Evolutionary conservation across 2,329 filamentous ascomycete species (phyloP).

Genomic region (Xylaria sp.): DNA sequence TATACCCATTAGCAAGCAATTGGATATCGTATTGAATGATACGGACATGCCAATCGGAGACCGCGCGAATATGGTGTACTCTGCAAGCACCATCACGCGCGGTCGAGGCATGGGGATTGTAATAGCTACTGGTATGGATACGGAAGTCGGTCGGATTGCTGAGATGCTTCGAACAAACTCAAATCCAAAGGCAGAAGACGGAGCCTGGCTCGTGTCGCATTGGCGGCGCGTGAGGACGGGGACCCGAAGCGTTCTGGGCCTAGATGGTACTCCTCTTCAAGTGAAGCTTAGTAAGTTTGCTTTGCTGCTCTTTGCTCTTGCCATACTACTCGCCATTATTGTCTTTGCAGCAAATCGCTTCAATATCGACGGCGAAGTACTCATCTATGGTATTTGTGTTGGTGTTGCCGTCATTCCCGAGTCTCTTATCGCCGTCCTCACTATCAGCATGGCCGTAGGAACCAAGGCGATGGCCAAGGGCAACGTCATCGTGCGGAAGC

Average conservation of each 20-base stretch:
- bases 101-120: conserved; percentile 77
- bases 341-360: conserved; percentile 70
- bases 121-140: conserved; percentile 76
- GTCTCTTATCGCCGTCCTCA: conserved; percentile 70
- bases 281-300: conserved; percentile 88
- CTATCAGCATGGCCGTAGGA: conserved; percentile 70
- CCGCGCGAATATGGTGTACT: conserved; percentile 76
- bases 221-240: conserved; percentile 57
- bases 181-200: conserved; percentile 60
- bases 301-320: conserved; percentile 80
- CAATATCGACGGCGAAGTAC: conserved; percentile 64
- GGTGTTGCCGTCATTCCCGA: conserved; percentile 65
- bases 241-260: conserved; percentile 66
- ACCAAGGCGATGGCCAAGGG: conserved; percentile 66
- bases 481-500: conserved; percentile 68
- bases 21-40: conserved; percentile 65
- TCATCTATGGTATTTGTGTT: conserved; percentile 64
- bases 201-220: conserved; percentile 56
- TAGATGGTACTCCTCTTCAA: conserved; percentile 84
- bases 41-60: conserved; percentile 72
- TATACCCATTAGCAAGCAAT: conserved; percentile 73
- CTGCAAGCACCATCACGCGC: conserved; percentile 76
- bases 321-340: conserved; percentile 68
- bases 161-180: conserved; percentile 71
- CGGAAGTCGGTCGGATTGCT: conserved; percentile 82